A percentile compares a stretch with the other conserved stretches of the same genome.
These are phyloP conservation scores for Ramaria rubella DNA, from an alignment of 768 basidiomycete species.

Conservation along the genomic window DNA sequence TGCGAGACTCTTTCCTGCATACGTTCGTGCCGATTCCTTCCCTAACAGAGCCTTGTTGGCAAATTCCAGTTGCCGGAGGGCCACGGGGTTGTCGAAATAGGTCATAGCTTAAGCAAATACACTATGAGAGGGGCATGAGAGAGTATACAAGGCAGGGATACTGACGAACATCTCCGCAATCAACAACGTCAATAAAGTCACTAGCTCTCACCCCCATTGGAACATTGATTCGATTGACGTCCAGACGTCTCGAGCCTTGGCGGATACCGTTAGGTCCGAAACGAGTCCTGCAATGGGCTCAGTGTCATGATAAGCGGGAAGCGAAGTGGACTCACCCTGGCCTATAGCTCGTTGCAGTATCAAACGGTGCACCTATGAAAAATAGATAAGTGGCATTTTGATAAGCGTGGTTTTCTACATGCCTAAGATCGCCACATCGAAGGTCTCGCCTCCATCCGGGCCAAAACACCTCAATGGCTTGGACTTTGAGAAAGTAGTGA, in stretches of 20 bases:
- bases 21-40: background rate
- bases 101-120: background rate
- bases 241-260: slow-evolving; percentile 24
- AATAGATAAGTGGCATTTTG: background rate
- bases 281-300: slow-evolving; percentile 13
- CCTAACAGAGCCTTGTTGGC: slow-evolving; percentile 21
- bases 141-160: background rate
- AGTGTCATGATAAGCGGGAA: background rate
- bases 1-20: slow-evolving; percentile 19
- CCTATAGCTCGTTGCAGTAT: slow-evolving; percentile 27
- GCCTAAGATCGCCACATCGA: slow-evolving; percentile 26
- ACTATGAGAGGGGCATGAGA: background rate
- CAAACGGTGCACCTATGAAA: slow-evolving; percentile 24
- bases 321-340: slow-evolving; percentile 20
- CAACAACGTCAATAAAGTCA: slow-evolving; percentile 22
- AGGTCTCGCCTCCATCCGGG: slow-evolving; percentile 17
- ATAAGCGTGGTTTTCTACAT: background rate
- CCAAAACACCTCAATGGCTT: slow-evolving; percentile 25
- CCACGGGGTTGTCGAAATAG: slow-evolving; percentile 25
- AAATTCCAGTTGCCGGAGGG: slow-evolving; percentile 27
- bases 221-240: slow-evolving; percentile 26
- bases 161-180: slow-evolving; percentile 28
- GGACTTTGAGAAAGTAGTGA: slow-evolving; percentile 24
- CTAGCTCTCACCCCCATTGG: slow-evolving; percentile 22
- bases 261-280: slow-evolving; percentile 31